Conservation (phyloP, 2,329 filamentous ascomycete genomes). For the Diplodia corticola region DNA sequence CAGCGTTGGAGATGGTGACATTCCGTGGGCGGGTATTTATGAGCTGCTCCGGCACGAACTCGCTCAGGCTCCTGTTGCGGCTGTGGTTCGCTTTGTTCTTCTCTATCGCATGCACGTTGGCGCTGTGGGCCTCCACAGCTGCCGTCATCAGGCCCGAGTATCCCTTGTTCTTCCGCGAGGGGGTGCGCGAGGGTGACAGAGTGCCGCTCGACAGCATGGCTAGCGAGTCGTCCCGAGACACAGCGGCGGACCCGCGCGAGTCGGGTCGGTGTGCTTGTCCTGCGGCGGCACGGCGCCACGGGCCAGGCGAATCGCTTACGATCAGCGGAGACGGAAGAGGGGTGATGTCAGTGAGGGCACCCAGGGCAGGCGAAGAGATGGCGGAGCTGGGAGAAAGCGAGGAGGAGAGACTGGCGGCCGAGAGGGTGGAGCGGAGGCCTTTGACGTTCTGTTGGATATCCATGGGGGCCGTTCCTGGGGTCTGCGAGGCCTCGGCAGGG, state of each 20-base stretch:
- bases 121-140: conserved; percentile 42
- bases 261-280: conserved; percentile 31
- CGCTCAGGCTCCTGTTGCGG: conserved; percentile 82
- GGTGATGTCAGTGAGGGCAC: conserved; percentile 52
- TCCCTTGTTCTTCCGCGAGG: conserved; percentile 49
- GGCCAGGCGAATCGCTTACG: conserved; percentile 43
- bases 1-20: conserved; percentile 61
- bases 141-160: conserved; percentile 48
- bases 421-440: conserved; percentile 42
- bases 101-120: conserved; percentile 33
- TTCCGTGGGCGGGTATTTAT: conserved; percentile 68
- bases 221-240: conserved; percentile 36
- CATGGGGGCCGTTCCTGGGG: conserved; percentile 42
- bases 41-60: conserved; percentile 75
- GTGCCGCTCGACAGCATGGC: conserved; percentile 34
- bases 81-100: conserved; percentile 51
- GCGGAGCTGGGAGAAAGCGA: conserved; percentile 49
- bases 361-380: conserved; percentile 50
- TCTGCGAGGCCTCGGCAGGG: conserved; percentile 25
- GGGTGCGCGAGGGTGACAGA: conserved; percentile 35
- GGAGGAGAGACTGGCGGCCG: conserved; percentile 45
- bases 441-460: conserved; percentile 31
- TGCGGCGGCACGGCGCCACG: conserved; percentile 43
- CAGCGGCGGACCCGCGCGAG: conserved; percentile 34
- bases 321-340: conserved; percentile 53